phyloP scores from a whole-genome alignment of 2,329 filamentous ascomycete genomes.

The Aspergillus hortae region DNA sequence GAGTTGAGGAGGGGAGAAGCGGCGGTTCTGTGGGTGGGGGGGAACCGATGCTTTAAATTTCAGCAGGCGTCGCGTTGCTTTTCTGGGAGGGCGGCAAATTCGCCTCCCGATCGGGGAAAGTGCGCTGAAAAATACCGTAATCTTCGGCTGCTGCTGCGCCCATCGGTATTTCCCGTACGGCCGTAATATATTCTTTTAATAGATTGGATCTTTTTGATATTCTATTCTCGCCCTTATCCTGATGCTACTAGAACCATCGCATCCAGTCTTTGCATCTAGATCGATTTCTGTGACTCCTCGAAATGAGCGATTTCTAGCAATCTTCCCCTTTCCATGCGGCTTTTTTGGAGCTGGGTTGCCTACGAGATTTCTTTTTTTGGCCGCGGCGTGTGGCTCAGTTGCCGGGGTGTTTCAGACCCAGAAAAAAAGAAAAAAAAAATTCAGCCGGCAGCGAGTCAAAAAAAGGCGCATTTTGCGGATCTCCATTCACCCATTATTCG shows the following conservation, averaged over 20 bases:
- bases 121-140: background rate
- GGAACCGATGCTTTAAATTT: background rate
- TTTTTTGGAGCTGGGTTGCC: background rate
- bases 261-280: background rate
- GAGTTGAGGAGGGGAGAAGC: slow-evolving; percentile 1
- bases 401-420: background rate
- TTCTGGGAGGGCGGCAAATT: background rate
- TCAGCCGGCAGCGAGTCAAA: background rate
- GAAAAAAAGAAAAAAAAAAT: background rate
- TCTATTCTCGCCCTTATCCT: background rate
- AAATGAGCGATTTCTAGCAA: background rate
- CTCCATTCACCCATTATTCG: background rate
- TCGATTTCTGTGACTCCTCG: background rate
- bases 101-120: background rate
- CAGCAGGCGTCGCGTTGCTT: background rate
- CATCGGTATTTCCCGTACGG: background rate
- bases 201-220: background rate
- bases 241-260: background rate
- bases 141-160: background rate
- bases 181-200: background rate
- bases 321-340: background rate
- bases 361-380: background rate
- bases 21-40: background rate
- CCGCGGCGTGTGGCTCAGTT: background rate
- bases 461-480: background rate